Evolutionary conservation across 2,329 filamentous ascomycete genomes (phyloP), one percentile per base, ranked within the genome.

Genomic region (Paraphaeosphaeria minitans): DNA sequence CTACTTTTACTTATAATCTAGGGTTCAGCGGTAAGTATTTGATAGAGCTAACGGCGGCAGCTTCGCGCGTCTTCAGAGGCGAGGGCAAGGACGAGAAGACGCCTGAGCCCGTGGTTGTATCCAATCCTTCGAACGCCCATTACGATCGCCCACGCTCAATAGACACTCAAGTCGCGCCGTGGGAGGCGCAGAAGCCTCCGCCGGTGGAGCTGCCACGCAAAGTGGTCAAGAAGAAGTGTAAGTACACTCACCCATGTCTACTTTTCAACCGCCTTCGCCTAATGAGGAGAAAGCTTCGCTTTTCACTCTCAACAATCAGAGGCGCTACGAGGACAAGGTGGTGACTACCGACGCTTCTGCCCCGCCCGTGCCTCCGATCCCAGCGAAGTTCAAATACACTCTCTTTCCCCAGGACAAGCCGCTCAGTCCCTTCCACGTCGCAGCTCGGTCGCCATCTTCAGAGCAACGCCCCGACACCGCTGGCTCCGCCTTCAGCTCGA

Each of bases 61-160:
- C 65, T 19, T 71, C 66, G 35, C 64, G 57, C n/a, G 64, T 67
- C 55, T 70, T 70, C 56, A 61, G 57, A 39, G 57, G 64, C n/a
- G 48, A 50, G 22, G 61, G 60, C 6, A 62, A 46, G 48, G 57
- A 58, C n/a, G 63, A 71, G 24, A 65, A 67, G 47, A 50, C 13
- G 47, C n/a, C 3, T 14, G 24, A 46, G 39, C 35, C 35, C 16
- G 35, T 13, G 4, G 35, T 37, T 13, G 35, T 1, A 13, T 13
- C 35, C 3, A 37, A 37, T 16, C 13, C 6, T 7, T 37, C 16
- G 9, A 37, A 8, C 9, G 19, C 29, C 43, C 43, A 14, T 3
- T 5, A 46, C 21, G 29, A 21, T 19, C 29, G 16, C n/a, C 47
- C 29, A 4, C 14, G 5, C 16, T 21, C 29, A 4, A 9, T n/a